These are phyloP conservation scores for Bryoerythrophyllum caledonicum DNA, from an alignment of 225 moss, liverwort and hornwort genomes.

Conservation along the genomic window DNA sequence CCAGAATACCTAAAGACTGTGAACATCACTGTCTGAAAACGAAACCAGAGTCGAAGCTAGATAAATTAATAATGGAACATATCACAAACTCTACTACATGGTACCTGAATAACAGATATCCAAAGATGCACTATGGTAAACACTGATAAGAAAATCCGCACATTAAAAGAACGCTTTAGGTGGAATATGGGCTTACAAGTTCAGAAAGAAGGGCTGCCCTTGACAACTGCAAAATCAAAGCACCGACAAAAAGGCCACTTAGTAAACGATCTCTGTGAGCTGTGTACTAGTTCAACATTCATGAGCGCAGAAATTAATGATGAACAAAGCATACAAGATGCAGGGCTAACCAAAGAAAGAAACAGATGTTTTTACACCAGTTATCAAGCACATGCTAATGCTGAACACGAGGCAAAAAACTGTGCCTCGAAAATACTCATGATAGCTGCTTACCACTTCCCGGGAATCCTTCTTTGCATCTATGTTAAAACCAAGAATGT, in stretches of 20 bases:
- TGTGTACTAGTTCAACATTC: background rate
- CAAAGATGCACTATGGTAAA: background rate
- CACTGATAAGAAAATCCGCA: background rate
- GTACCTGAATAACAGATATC: background rate
- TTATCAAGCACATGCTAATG: background rate
- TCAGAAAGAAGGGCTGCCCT: conserved; percentile 84
- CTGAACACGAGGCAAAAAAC: background rate
- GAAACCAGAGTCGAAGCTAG: background rate
- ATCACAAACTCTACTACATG: background rate
- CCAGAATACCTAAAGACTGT: background rate
- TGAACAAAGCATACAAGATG: background rate
- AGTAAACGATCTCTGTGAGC: background rate
- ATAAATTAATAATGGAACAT: background rate
- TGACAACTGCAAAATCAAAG: conserved; percentile 59
- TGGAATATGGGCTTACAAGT: conserved; percentile 48
- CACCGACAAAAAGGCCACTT: conserved; percentile 6
- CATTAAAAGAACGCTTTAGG: background rate
- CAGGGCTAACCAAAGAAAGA: background rate
- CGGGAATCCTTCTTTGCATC: conserved; percentile 85
- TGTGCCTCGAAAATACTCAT: background rate
- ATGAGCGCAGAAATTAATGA: background rate
- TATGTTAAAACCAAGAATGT: conserved; percentile 79
- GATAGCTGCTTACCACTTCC: conserved; percentile 67
- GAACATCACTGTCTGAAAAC: background rate
- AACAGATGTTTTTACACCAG: background rate